Percentiles rank a stretch among this genome's conserved stretches.
These are phyloP conservation scores for Talaromyces sp. DNA, from an alignment of 2,329 filamentous ascomycete genomes.

Conservation along the genomic window DNA sequence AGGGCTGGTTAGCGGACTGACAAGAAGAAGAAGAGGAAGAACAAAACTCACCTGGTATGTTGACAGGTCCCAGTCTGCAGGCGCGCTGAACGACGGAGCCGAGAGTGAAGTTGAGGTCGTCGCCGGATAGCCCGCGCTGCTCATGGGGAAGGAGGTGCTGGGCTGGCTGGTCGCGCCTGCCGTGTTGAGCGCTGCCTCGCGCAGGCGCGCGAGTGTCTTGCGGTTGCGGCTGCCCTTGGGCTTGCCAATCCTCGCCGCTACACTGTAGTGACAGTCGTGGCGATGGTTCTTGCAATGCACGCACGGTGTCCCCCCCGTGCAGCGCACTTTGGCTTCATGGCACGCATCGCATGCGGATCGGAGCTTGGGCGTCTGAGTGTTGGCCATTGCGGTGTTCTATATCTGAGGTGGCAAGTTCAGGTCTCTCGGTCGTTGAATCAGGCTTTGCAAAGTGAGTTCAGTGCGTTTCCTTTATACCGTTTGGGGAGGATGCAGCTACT, in stretches of 20 bases:
- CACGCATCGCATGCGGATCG: constrained; percentile 12
- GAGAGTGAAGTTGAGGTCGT: not conserved
- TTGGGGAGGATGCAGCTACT: not conserved
- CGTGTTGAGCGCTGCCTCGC: constrained; percentile 5
- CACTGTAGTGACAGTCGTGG: constrained; percentile 11
- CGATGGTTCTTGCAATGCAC: constrained; percentile 10
- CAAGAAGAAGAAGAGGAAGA: not conserved
- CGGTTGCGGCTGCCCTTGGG: constrained; percentile 13
- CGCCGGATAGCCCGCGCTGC: not conserved
- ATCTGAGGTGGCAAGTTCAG: no score
- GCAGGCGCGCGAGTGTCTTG: constrained; percentile 10
- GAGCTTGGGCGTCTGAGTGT: constrained; percentile 12
- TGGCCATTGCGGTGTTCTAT: not conserved
- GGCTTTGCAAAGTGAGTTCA: not conserved
- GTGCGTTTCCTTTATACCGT: not conserved
- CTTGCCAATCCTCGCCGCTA: constrained; percentile 10
- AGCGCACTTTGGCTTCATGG: constrained; percentile 13
- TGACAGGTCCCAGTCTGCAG: constrained; percentile 1
- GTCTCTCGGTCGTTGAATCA: not conserved
- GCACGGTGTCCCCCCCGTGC: constrained; percentile 10
- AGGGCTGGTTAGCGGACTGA: not conserved
- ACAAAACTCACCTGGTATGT: not conserved
- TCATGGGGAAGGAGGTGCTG: not conserved
- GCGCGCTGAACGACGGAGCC: not conserved
- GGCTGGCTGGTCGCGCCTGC: constrained; percentile 1